These are phyloP conservation scores for Talaromyces nanjingensis DNA, from an alignment of 495 filamentous ascomycete species.

Conservation along the genomic window DNA sequence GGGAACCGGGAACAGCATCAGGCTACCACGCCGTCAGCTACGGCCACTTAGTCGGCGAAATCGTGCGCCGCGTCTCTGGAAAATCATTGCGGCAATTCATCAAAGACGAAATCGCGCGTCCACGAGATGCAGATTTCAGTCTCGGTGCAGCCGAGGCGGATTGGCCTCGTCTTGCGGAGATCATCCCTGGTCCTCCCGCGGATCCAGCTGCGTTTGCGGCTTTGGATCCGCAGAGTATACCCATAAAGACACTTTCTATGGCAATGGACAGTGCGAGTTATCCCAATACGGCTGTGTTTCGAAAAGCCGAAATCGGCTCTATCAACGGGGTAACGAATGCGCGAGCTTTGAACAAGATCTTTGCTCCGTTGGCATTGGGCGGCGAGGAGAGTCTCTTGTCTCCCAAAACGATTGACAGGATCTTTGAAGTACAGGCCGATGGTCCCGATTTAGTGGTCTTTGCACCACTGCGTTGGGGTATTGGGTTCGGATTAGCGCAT, in stretches of 20 bases:
- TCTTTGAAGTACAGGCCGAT: constrained; percentile 18
- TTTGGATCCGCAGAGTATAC: constrained; percentile 5
- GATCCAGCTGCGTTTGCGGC: background rate
- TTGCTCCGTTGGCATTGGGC: constrained; percentile 7
- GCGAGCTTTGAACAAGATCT: constrained; percentile 9
- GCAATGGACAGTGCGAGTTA: background rate
- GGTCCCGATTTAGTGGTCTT: constrained; percentile 16
- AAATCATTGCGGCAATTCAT: constrained; percentile 19
- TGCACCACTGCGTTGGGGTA: constrained; percentile 16
- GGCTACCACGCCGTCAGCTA: constrained; percentile 21
- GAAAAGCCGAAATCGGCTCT: constrained; percentile 10
- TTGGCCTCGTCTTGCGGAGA: constrained; percentile 11
- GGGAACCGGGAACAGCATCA: constrained; percentile 19
- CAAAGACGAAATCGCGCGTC: constrained; percentile 17
- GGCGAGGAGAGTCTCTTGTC: constrained; percentile 12
- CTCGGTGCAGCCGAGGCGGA: constrained; percentile 17
- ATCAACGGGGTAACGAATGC: constrained; percentile 16
- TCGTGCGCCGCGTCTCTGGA: constrained; percentile 17
- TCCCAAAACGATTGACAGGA: constrained; percentile 16
- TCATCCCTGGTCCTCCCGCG: constrained; percentile 6
- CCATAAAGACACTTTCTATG: background rate
- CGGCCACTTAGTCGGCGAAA: constrained; percentile 21
- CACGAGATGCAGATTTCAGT: constrained; percentile 19
- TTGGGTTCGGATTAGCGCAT: constrained; percentile 16
- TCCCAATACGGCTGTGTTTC: background rate